Conservation (phyloP, 225 moss, liverwort and hornwort species). For the Ulota crispa region DNA sequence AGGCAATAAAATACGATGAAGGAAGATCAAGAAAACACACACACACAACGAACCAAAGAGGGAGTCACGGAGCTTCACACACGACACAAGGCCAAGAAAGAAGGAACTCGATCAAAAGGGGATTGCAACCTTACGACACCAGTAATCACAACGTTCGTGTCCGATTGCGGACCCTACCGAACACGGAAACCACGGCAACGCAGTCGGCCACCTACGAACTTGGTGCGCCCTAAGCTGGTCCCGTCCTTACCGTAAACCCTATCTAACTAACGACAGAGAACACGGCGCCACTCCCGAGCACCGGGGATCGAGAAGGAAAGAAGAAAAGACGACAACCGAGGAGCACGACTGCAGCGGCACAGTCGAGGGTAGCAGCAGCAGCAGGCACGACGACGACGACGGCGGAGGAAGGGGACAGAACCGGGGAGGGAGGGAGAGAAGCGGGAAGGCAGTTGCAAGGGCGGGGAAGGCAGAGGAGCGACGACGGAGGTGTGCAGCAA, state of each 20-base stretch:
- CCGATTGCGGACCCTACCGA: conserved; percentile 6
- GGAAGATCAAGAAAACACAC: conserved; percentile 27
- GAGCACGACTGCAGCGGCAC: background rate
- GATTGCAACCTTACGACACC: background rate
- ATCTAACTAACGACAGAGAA: conserved; percentile 13
- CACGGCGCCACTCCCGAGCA: conserved; percentile 12
- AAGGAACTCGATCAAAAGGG: background rate
- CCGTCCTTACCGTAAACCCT: conserved; percentile 33
- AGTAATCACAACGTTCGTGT: background rate
- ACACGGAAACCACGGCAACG: background rate
- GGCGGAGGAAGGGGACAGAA: background rate
- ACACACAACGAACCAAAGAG: background rate
- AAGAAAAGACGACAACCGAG: background rate
- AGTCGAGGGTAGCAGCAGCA: background rate
- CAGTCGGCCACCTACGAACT: background rate
- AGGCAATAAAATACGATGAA: background rate
- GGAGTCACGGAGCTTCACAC: background rate
- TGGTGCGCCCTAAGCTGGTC: conserved; percentile 3
- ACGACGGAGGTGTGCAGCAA: conserved; percentile 13
- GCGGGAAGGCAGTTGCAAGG: conserved; percentile 12
- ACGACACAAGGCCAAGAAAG: conserved; percentile 18
- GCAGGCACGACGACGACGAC: background rate
- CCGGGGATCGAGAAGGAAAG: conserved; percentile 22
- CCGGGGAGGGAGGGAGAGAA: background rate
- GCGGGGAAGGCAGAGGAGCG: no score